phyloP scores from a whole-genome alignment of 805 yeast genomes.

The Wickerhamiella dianesei region DNA sequence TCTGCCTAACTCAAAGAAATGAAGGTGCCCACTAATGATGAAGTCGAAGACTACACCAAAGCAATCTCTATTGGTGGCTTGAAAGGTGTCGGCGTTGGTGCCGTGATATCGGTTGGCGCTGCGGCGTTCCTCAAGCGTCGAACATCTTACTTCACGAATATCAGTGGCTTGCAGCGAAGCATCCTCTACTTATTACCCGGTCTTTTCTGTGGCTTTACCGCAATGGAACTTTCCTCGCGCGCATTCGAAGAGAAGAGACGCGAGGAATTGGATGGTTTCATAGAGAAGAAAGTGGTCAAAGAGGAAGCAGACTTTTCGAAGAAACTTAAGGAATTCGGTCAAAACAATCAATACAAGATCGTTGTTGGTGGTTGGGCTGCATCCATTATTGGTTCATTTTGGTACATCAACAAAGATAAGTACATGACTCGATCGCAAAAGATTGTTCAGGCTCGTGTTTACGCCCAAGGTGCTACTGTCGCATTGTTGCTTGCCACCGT shows the following conservation, averaged over 20 bases:
- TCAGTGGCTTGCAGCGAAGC: conserved; percentile 31
- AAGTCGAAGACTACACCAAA: conserved; percentile 48
- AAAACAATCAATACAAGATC: conserved; percentile 24
- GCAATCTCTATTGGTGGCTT: conserved; percentile 47
- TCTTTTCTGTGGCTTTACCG: conserved; percentile 43
- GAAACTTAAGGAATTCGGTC: conserved; percentile 25
- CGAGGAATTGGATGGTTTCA: conserved; percentile 28
- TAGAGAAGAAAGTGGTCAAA: conserved; percentile 12
- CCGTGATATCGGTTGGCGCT: conserved; percentile 40
- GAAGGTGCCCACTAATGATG: conserved; percentile 58
- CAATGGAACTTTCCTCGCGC: conserved; percentile 59
- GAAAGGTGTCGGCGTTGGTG: conserved; percentile 41
- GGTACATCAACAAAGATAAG: conserved; percentile 52
- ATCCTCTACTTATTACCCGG: conserved; percentile 60
- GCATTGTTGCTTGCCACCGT: conserved; percentile 42
- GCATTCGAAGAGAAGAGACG: conserved; percentile 51
- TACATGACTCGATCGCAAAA: conserved; percentile 62
- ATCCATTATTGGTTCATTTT: conserved; percentile 69
- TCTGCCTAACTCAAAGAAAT: no score
- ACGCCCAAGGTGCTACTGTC: conserved; percentile 72
- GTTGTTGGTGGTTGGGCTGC: conserved; percentile 67
- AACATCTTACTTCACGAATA: conserved; percentile 13
- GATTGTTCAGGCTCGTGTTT: conserved; percentile 77
- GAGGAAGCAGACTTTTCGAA: neutral
- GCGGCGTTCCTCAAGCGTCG: conserved; percentile 35